phyloP scores from a whole-genome alignment of 2,329 filamentous ascomycete species.

The Exophiala phaeomuriformis region DNA sequence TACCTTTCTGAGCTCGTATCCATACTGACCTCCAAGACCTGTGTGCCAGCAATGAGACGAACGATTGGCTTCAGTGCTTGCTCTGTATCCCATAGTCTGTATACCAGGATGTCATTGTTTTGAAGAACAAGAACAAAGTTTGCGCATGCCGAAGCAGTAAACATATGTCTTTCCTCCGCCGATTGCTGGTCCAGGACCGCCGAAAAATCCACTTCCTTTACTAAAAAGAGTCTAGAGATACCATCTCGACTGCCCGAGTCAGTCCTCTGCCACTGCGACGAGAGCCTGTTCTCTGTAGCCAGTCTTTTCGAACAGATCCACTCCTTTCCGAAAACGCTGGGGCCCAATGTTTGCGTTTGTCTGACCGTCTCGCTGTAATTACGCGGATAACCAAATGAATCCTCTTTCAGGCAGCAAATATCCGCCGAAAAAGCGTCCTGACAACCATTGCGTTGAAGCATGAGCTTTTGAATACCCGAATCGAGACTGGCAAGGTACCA shows the following conservation, averaged over 20 bases:
- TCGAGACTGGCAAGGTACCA: constrained; percentile 57
- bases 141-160: constrained; percentile 52
- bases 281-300: constrained; percentile 45
- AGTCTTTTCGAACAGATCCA: constrained; percentile 43
- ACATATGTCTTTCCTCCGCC: constrained; percentile 28
- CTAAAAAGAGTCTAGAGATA: constrained; percentile 12
- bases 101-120: constrained; percentile 51
- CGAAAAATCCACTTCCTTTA: constrained; percentile 21
- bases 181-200: constrained; percentile 22
- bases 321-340: constrained; percentile 20
- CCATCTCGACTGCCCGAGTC: constrained; percentile 29
- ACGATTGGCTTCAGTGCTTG: constrained; percentile 42
- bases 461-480: constrained; percentile 42
- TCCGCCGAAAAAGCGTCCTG: constrained; percentile 4
- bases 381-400: constrained; percentile 27
- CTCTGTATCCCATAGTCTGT: constrained; percentile 35
- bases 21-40: constrained; percentile 55
- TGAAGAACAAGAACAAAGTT: constrained; percentile 51
- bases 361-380: not conserved
- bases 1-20: constrained; percentile 52
- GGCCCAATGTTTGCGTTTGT: not conserved
- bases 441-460: constrained; percentile 53
- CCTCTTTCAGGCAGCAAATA: constrained; percentile 36
- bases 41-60: constrained; percentile 50
- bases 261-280: constrained; percentile 36